phyloP scores from a whole-genome alignment of 176 grass and related monocot species.

The Bothriochloa decipiens region DNA sequence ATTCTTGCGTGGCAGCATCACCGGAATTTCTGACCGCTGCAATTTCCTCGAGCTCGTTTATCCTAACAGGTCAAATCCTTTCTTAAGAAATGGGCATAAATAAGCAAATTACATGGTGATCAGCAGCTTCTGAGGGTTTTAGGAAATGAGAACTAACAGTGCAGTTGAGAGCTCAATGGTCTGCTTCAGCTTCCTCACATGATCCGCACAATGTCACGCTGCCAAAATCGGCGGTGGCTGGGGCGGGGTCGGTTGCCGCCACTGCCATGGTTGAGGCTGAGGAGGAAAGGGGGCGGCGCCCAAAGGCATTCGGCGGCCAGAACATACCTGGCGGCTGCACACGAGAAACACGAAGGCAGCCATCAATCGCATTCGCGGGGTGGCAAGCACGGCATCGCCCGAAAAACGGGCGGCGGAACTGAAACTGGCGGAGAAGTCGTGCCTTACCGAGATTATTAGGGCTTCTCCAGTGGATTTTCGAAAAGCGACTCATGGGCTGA shows the following conservation, averaged over 20 bases:
- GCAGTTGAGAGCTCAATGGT: slow-evolving; percentile 56
- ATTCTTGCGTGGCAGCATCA: slow-evolving; percentile 27
- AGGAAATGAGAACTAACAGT: slow-evolving; percentile 55
- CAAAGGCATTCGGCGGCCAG: not conserved
- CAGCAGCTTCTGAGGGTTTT: not conserved
- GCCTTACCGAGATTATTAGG: not conserved
- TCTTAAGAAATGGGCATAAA: not conserved
- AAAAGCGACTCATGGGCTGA: too few relatives aligned
- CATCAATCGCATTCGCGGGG: not conserved
- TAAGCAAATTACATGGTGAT: not conserved
- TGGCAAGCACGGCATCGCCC: not conserved
- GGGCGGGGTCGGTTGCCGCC: slow-evolving; percentile 29
- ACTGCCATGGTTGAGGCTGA: slow-evolving; percentile 29
- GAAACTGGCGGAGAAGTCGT: not conserved
- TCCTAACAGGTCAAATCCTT: slow-evolving; percentile 34
- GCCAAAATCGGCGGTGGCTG: slow-evolving; percentile 46
- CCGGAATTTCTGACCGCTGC: slow-evolving; percentile 23
- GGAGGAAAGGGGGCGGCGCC: not conserved
- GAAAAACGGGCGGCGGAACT: not conserved
- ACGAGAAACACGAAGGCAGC: not conserved
- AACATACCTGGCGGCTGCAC: slow-evolving; percentile 30
- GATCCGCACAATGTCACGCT: slow-evolving; percentile 64
- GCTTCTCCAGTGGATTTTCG: too few relatives aligned
- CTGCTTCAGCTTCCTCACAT: slow-evolving; percentile 68
- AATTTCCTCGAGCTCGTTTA: slow-evolving; percentile 73